Base-by-base conservation (phyloP, 2,329 filamentous ascomycete species). In the Exophiala sp. region DNA sequence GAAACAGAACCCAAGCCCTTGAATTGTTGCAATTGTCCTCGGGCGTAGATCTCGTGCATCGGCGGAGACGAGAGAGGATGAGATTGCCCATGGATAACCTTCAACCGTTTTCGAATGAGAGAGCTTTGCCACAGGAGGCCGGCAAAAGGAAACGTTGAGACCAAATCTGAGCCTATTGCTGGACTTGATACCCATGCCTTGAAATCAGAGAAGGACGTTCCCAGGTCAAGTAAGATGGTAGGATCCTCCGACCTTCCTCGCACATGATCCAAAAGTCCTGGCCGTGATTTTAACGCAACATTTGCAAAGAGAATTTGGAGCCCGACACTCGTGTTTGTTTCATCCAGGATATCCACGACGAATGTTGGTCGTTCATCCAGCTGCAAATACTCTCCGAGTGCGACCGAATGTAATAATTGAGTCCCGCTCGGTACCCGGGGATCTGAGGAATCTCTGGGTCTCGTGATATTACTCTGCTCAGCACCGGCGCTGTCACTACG, bases 341-440 rank as follows among this genome's bases (percentile, higher is more conserved):
- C 68, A 63, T 86, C 82, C 6, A 75, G 74, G 47, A 88, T 71
- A 63, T 92, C 88, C 33, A 92, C 75, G 39, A 92, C 79, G 63
- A 92, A 89, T 0, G 86, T 88, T 2, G 88, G 89, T 43, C 89
- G 77, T 46, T 86, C 82, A 66, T 94, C 89, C 61, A 87, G 81
- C 65, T 92, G 88, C 38, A 94, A 70, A 36, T 92, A 72, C 67
- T 92, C 89, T 16, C 86, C 71, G 8, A 89, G 78, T 20, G 86
- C 85, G 47, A 91, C 76, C 21, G 80, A 79, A 39, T 81, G 81
- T 3, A 91, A 74, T 47, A 83, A 72, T 47, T 83, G 77, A 41
- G 82, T 59, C 4, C 76, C 75, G 1, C 81, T 75, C 1, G 74
- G 69, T 50, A 75, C 70, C 5, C 73, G 69, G 57, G 74, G 66